phyloP scores from a whole-genome alignment of 1,139 yeast species.

The Blastobotrys elegans region DNA sequence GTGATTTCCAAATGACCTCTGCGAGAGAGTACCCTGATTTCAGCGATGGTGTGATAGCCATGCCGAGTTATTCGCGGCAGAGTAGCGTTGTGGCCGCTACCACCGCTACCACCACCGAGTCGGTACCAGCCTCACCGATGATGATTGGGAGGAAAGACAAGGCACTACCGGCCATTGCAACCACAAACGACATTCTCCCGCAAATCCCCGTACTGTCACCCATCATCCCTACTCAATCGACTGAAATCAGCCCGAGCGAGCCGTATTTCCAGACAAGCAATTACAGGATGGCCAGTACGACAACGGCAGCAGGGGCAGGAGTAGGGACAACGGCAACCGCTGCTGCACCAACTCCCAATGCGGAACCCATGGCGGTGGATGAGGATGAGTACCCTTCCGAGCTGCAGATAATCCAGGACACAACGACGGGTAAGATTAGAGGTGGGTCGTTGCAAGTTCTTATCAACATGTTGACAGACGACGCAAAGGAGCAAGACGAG shows the following conservation, averaged over 20 bases:
- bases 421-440: constrained; percentile 48
- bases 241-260: constrained; percentile 14
- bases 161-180: neutral
- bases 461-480: constrained; percentile 68
- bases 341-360: neutral
- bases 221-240: constrained; percentile 14
- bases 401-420: constrained; percentile 39
- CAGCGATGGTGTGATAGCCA: constrained; percentile 51
- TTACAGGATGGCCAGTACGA: neutral
- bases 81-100: neutral
- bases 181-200: constrained; percentile 10
- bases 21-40: constrained; percentile 75
- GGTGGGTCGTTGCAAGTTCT: constrained; percentile 81
- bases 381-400: constrained; percentile 15
- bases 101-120: neutral
- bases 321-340: neutral
- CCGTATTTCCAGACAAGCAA: constrained; percentile 13
- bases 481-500: constrained; percentile 56
- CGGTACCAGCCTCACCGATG: too few species aligned
- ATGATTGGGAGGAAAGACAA: neutral
- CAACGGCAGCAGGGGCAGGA: neutral
- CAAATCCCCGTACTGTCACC: constrained; percentile 21
- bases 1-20: constrained; percentile 65
- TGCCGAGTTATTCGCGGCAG: constrained; percentile 11
- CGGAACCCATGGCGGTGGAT: constrained; percentile 14